Evolutionary conservation across 208 protist genomes (phyloP).

Genomic region (Trypanosoma lewisi): DNA sequence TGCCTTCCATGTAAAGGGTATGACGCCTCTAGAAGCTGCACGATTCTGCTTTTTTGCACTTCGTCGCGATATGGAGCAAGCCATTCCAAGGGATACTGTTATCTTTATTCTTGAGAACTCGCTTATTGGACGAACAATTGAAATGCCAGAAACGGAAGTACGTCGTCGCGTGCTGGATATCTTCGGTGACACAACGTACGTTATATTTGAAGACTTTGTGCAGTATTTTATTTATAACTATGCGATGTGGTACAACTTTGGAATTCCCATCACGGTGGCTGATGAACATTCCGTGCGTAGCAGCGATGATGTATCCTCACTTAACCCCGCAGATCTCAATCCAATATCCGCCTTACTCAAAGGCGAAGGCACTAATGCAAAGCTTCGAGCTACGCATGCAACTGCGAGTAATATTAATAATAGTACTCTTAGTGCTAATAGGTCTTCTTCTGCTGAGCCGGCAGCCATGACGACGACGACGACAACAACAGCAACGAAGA

Average conservation of each 20-base stretch:
- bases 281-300: background rate
- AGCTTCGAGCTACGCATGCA: background rate
- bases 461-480: background rate
- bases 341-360: background rate
- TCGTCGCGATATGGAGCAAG: constrained; percentile 72
- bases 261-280: constrained; percentile 50
- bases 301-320: constrained; percentile 32
- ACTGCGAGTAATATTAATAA: background rate
- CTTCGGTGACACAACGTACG: constrained; percentile 38
- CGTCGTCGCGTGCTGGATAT: constrained; percentile 67
- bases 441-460: background rate
- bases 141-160: constrained; percentile 68
- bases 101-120: constrained; percentile 72
- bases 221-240: constrained; percentile 75
- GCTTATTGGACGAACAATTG: constrained; percentile 68
- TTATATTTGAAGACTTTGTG: constrained; percentile 70
- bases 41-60: constrained; percentile 86
- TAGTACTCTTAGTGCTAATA: background rate
- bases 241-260: constrained; percentile 72
- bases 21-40: constrained; percentile 62
- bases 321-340: background rate
- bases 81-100: constrained; percentile 67
- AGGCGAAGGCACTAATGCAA: background rate
- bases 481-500: constrained; percentile 36
- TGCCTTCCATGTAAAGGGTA: constrained; percentile 54